Percentiles rank a stretch among this genome's conserved stretches.
phyloP scores from a whole-genome alignment of 2,329 filamentous ascomycete genomes.

The Fusarium sp. region DNA sequence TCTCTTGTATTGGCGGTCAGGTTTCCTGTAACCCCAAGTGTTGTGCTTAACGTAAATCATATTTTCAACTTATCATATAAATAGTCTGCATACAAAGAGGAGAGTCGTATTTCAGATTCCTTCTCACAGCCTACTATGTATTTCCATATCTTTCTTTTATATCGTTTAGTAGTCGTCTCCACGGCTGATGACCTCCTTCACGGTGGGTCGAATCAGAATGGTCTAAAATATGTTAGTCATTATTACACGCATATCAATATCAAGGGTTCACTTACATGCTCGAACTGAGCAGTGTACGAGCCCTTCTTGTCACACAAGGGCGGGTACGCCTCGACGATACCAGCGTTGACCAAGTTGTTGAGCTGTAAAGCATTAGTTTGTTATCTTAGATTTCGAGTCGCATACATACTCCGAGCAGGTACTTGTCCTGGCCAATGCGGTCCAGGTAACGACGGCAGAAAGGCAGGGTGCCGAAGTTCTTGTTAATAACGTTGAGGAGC shows the following conservation, averaged over 20 bases:
- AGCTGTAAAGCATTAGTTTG: constrained; percentile 62
- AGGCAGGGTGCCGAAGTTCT: constrained; percentile 93
- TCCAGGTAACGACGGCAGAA: constrained; percentile 93
- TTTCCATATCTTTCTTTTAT: neutral
- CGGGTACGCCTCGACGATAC: constrained; percentile 91
- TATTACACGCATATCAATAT: neutral
- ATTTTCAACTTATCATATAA: constrained; percentile 9
- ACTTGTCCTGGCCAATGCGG: constrained; percentile 93
- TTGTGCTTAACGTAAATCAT: constrained; percentile 1
- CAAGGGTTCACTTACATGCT: constrained; percentile 76
- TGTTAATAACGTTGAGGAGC: constrained; percentile 88
- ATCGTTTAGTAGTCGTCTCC: constrained; percentile 80
- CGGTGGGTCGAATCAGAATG: constrained; percentile 79
- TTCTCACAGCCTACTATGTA: constrained; percentile 31
- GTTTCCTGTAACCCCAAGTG: neutral
- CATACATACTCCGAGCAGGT: constrained; percentile 80
- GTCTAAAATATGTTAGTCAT: constrained; percentile 62
- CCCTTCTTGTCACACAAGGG: constrained; percentile 93
- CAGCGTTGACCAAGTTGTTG: constrained; percentile 84
- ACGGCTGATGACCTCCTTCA: constrained; percentile 89
- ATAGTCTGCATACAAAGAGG: constrained; percentile 31
- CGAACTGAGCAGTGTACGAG: constrained; percentile 92
- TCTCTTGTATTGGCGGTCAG: neutral
- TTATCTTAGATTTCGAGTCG: neutral
- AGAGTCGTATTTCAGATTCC: constrained; percentile 48